phyloP scores from a whole-genome alignment of 2,329 filamentous ascomycete genomes.

The Fusarium tupiense region DNA sequence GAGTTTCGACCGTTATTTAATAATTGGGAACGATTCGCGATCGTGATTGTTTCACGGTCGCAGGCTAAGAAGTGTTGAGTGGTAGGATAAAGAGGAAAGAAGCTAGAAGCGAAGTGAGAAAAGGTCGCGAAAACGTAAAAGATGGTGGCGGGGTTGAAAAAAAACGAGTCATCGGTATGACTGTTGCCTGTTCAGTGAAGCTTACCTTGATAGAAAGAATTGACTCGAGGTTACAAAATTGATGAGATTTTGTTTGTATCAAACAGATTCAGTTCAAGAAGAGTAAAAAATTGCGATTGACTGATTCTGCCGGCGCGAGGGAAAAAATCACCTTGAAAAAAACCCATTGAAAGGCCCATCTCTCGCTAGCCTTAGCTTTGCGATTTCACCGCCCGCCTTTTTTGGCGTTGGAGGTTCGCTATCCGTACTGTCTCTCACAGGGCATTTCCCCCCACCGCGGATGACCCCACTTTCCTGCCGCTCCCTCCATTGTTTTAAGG shows the following conservation, averaged over 20 bases:
- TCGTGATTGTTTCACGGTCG: constrained; percentile 5
- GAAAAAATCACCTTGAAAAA: constrained; percentile 39
- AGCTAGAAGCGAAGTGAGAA: constrained; percentile 31
- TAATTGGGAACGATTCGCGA: constrained; percentile 16
- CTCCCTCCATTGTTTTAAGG: background rate
- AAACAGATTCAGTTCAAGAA: constrained; percentile 10
- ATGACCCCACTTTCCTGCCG: constrained; percentile 33
- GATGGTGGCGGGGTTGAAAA: constrained; percentile 43
- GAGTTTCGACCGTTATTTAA: constrained; percentile 19
- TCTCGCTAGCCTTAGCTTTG: constrained; percentile 30
- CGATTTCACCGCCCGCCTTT: constrained; percentile 46
- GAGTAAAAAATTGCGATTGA: constrained; percentile 31
- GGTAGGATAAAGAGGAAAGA: constrained; percentile 5
- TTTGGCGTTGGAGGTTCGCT: constrained; percentile 30
- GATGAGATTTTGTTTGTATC: background rate
- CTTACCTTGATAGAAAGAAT: constrained; percentile 22
- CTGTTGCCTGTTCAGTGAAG: background rate
- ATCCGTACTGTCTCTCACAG: background rate
- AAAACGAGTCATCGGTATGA: constrained; percentile 40
- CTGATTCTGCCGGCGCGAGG: constrained; percentile 41
- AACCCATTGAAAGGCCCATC: constrained; percentile 20
- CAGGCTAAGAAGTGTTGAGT: background rate
- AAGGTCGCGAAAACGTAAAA: constrained; percentile 39
- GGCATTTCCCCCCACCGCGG: constrained; percentile 21
- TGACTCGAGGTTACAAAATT: background rate